A percentile compares a stretch with the other conserved stretches of the same genome.
Conservation (phyloP, 2,329 filamentous ascomycete species). For the Sphaceloma murrayae region DNA sequence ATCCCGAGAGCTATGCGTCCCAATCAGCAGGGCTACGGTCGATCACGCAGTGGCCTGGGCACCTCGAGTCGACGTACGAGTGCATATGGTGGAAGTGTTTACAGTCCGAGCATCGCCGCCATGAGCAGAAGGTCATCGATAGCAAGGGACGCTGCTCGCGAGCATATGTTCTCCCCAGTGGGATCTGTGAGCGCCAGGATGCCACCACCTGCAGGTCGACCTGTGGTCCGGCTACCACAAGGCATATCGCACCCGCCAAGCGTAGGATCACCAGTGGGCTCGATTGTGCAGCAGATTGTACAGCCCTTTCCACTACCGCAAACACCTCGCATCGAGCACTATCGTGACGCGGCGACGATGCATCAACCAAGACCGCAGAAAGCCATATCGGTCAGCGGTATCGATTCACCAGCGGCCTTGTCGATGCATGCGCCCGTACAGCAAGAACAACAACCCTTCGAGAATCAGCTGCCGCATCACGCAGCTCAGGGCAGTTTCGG, state of each 20-base stretch:
- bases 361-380: conserved; percentile 94
- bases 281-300: conserved; percentile 39
- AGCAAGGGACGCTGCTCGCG: conserved; percentile 56
- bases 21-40: conserved; percentile 69
- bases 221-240: conserved; percentile 76
- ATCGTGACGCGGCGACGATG: conserved; percentile 59
- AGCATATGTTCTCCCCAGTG: conserved; percentile 69
- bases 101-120: conserved; percentile 69
- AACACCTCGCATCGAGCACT: conserved; percentile 51
- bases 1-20: conserved; percentile 89
- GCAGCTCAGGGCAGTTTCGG: conserved; percentile 39
- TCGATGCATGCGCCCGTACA: conserved; percentile 51
- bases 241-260: conserved; percentile 34
- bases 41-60: conserved; percentile 58
- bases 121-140: conserved; percentile 80
- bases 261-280: conserved; percentile 26
- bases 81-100: conserved; percentile 60
- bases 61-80: conserved; percentile 12
- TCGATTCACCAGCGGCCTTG: conserved; percentile 68
- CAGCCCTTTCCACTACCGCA: conserved; percentile 46
- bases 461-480: conserved; percentile 82
- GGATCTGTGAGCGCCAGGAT: conserved; percentile 62
- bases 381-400: conserved; percentile 81
- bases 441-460: conserved; percentile 75
- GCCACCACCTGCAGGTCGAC: conserved; percentile 35